Evolutionary conservation across 352 stramenopile genomes (phyloP).

Genomic region (Saprolegnia diclina): DNA sequence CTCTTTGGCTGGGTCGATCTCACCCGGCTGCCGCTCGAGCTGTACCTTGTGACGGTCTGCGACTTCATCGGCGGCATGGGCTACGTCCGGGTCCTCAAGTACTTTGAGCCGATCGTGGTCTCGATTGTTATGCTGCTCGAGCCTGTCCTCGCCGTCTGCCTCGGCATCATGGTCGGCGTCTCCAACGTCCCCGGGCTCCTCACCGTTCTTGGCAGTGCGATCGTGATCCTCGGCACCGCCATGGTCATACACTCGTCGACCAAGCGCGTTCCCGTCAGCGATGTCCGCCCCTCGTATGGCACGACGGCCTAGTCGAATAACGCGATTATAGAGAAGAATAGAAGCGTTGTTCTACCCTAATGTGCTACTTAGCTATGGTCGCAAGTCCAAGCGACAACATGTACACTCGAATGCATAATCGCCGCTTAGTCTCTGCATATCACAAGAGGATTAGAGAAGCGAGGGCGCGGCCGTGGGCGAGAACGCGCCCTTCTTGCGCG

Average conservation of each 20-base stretch:
- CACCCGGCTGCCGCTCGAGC: slow-evolving; percentile 58
- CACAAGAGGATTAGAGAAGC: slow-evolving; percentile 14
- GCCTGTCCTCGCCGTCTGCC: slow-evolving; percentile 65
- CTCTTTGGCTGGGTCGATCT: slow-evolving; percentile 80
- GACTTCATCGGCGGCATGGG: slow-evolving; percentile 80
- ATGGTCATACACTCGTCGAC: slow-evolving; percentile 46
- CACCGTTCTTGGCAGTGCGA: slow-evolving; percentile 52
- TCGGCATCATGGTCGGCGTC: slow-evolving; percentile 70
- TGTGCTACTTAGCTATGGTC: no score
- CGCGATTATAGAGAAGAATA: not conserved
- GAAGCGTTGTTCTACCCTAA: no score
- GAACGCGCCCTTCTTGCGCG: slow-evolving; percentile 22
- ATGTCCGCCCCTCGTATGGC: not conserved
- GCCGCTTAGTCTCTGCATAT: no score
- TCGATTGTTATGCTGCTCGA: slow-evolving; percentile 86
- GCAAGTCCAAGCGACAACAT: no score
- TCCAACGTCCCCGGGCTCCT: slow-evolving; percentile 66
- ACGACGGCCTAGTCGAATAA: not conserved
- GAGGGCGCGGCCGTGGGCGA: not conserved
- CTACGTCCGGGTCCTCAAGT: slow-evolving; percentile 87
- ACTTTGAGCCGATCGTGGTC: slow-evolving; percentile 88
- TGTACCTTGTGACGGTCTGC: slow-evolving; percentile 83
- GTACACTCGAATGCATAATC: no score
- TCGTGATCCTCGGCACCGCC: slow-evolving; percentile 63
- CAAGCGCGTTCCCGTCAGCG: not conserved